A percentile compares a stretch with the other conserved stretches of the same genome.
phyloP scores from a whole-genome alignment of 306 rosid genomes.

The Prunus dulcis region DNA sequence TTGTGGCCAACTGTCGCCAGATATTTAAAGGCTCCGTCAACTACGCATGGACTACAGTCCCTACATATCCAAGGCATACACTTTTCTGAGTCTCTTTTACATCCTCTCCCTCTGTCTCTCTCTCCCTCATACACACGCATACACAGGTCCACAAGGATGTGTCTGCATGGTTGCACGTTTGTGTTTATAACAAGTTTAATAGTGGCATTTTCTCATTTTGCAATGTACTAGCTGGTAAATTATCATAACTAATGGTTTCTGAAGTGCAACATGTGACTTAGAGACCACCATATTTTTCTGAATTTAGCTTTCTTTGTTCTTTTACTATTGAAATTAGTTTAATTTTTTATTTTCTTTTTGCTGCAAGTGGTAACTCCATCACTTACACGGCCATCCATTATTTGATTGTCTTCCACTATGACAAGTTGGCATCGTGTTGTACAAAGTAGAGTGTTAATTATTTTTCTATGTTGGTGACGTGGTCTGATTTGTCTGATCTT shows the following conservation, averaged over 20 bases:
- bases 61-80: slow-evolving; percentile 88
- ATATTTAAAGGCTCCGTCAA: slow-evolving; percentile 94
- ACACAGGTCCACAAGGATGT: background rate
- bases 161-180: background rate
- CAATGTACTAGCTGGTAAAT: background rate
- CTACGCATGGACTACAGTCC: slow-evolving; percentile 99
- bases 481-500: background rate
- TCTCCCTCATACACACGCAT: background rate
- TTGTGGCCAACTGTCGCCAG: slow-evolving; percentile 78
- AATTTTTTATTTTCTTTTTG: background rate
- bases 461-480: background rate
- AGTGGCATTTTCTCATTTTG: background rate
- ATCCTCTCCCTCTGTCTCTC: background rate
- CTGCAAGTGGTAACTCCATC: background rate
- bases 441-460: background rate
- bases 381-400: background rate
- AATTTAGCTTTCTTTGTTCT: background rate
- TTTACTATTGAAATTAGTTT: too few species aligned
- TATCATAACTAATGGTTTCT: background rate
- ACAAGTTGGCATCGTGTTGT: background rate
- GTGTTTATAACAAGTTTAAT: background rate
- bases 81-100: background rate
- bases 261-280: background rate
- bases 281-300: background rate
- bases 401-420: background rate